Evolutionary conservation across 768 basidiomycete genomes (phyloP).

Genomic region (Candolleomyces eurysporus): DNA sequence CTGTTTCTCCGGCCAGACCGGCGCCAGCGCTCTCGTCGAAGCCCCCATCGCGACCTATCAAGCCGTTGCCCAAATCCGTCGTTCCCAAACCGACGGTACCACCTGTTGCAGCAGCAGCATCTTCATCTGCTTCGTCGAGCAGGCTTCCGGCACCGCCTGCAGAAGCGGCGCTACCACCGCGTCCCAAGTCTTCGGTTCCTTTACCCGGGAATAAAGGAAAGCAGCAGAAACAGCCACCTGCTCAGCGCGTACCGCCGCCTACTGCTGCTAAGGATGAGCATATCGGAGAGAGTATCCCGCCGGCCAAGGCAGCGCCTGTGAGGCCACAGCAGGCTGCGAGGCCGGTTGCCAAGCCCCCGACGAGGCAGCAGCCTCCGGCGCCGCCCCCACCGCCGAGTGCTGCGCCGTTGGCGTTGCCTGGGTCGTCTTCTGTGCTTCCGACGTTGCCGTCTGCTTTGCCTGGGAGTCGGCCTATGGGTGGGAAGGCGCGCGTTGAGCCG

Average conservation of each 20-base stretch:
- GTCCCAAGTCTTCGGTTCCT: too few relatives aligned
- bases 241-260: background rate
- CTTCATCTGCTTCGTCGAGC: constrained; percentile 21
- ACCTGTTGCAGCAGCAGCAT: constrained; percentile 6
- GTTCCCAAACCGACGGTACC: constrained; percentile 10
- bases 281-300: background rate
- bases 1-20: constrained; percentile 9
- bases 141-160: background rate
- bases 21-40: background rate
- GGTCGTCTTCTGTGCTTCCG: constrained; percentile 3
- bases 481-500: too few relatives aligned
- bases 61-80: constrained; percentile 22
- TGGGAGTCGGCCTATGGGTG: background rate
- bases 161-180: too few relatives aligned
- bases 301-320: background rate
- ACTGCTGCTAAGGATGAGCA: background rate
- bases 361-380: background rate
- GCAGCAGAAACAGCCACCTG: too few relatives aligned
- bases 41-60: constrained; percentile 26
- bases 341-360: background rate
- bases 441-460: constrained; percentile 1
- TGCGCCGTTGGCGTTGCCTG: constrained; percentile 11
- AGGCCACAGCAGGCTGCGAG: background rate
- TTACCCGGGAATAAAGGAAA: too few relatives aligned
- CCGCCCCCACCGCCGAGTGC: constrained; percentile 1